Evolutionary conservation across 352 stramenopile genomes (phyloP).

Genomic region (Globisporangium nunn): DNA sequence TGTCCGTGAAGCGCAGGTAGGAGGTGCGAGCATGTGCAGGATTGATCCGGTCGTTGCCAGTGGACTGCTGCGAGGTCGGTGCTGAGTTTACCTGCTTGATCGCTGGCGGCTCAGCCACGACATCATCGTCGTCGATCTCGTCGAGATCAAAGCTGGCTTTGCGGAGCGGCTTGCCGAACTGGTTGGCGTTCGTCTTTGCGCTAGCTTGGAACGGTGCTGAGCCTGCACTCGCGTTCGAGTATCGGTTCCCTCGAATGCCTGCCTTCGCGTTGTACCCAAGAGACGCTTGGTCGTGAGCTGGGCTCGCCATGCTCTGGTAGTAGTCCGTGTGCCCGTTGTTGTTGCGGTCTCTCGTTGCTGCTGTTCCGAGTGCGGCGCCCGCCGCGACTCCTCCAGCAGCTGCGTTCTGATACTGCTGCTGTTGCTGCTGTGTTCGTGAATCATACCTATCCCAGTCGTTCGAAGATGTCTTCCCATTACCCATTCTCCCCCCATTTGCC

Average conservation of each 20-base stretch:
- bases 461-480: background rate
- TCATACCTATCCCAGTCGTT: slow-evolving; percentile 8
- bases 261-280: background rate
- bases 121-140: slow-evolving; percentile 24
- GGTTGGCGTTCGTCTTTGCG: background rate
- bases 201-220: slow-evolving; percentile 5
- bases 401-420: slow-evolving; percentile 4
- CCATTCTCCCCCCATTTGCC: background rate
- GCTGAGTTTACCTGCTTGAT: slow-evolving; percentile 7
- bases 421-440: slow-evolving; percentile 5
- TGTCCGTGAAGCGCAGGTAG: slow-evolving; percentile 16
- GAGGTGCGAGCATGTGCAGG: slow-evolving; percentile 7
- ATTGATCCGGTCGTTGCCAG: background rate
- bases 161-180: slow-evolving; percentile 9
- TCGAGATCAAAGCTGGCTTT: slow-evolving; percentile 32
- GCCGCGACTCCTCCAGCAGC: background rate
- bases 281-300: slow-evolving; percentile 1
- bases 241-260: background rate
- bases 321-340: slow-evolving; percentile 6
- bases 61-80: slow-evolving; percentile 8
- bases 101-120: slow-evolving; percentile 16
- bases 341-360: slow-evolving; percentile 6
- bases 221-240: slow-evolving; percentile 3
- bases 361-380: slow-evolving; percentile 1
- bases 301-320: slow-evolving; percentile 1